Evolutionary conservation across 2,329 filamentous ascomycete genomes (phyloP), one percentile per base, ranked within the genome.

Genomic region (Aspergillus floridensis): DNA sequence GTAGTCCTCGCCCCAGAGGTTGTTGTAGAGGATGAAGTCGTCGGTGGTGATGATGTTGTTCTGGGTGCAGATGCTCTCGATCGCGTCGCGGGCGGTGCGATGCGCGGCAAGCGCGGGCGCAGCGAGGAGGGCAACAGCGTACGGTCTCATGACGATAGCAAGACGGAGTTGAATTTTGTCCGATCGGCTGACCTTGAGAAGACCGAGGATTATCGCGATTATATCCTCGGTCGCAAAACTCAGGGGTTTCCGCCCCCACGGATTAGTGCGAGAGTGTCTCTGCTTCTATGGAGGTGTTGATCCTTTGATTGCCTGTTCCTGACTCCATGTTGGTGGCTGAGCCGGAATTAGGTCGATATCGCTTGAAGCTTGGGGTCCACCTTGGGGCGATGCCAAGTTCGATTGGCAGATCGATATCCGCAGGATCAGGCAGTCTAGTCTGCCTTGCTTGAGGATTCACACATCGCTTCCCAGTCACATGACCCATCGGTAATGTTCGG

Each of bases 11-110:
- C 78, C 78, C 80, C 80, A 82, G 57, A 80, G 76, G 68, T 81
- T 79, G 69, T 81, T 78, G 71, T 80, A 81, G 56, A 82, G 65
- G 49, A 72, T 79, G 68, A 79, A 81, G 21, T 65, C 68, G 29
- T 71, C 74, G 2, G 72, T 74, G 5, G 67, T 53, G 2, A 72
- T 55, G 16, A 68, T 69, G 38, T 67, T 74, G 51, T 67, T 55
- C 53, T 55, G 14, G n/a, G 53, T 55, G 41, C 53, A 55, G 26
- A 55, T 55, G 41, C 41, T 48, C 19, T 12, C 41, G 12, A 55
- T 55, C 24, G 53, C 24, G 41, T 48, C 53, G 26, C 53, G 53
- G 38, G 53, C 53, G 16, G 19, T 31, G 38, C 16, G 38, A 26
- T 32, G 41, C 16, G 10, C 53, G 16, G 53, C 53, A 19, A 55